A percentile compares a stretch with the other conserved stretches of the same genome.
phyloP scores from a whole-genome alignment of 352 stramenopile genomes.

The Aphanomyces invadans region DNA sequence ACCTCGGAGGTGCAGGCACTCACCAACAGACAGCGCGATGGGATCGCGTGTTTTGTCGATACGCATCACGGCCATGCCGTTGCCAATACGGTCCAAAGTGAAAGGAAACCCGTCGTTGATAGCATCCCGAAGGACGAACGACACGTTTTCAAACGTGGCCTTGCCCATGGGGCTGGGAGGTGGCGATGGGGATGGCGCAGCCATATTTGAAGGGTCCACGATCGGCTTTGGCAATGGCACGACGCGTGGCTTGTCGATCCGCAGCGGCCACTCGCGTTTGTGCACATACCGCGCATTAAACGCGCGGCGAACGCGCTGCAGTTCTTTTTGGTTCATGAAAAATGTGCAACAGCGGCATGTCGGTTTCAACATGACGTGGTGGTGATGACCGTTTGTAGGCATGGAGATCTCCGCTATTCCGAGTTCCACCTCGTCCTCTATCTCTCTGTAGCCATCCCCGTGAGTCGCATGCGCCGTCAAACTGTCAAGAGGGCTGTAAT shows the following conservation, averaged over 20 bases:
- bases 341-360: no score
- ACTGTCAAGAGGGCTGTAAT: constrained; percentile 13
- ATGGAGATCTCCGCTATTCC: no score
- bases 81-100: constrained; percentile 21
- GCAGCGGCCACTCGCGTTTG: constrained; percentile 12
- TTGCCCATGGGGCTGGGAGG: background rate
- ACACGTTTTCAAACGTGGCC: constrained; percentile 8
- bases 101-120: constrained; percentile 24
- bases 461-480: background rate
- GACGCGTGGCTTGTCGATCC: constrained; percentile 9
- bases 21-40: constrained; percentile 3
- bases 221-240: no score
- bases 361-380: no score
- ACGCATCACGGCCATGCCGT: constrained; percentile 13
- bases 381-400: no score
- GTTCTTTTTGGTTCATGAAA: constrained; percentile 16
- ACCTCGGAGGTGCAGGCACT: background rate
- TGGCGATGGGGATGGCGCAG: background rate
- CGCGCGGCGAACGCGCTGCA: background rate
- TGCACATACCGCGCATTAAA: constrained; percentile 20
- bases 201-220: no score
- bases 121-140: constrained; percentile 16
- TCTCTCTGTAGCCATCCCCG: background rate
- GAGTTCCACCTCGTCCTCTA: no score
- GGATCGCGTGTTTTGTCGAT: background rate